Evolutionary conservation across 805 yeast genomes (phyloP).

Genomic region (Monosporozyma yasuniensis): DNA sequence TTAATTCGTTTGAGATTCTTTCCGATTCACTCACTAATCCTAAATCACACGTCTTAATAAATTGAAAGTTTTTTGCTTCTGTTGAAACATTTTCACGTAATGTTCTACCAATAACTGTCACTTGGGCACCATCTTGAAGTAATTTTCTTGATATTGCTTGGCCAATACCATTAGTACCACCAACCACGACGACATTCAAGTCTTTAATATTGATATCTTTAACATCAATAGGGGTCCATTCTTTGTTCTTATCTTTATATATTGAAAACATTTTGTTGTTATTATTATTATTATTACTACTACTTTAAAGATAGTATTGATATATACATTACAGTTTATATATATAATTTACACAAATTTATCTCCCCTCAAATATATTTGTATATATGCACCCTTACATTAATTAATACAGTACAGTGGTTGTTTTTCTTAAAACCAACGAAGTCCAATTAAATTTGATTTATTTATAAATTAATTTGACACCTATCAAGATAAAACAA

Average conservation of each 20-base stretch:
- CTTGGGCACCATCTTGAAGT: slow-evolving; percentile 25
- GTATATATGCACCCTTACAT: no score
- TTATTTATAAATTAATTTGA: no score
- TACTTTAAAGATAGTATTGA: no score
- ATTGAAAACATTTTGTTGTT: neutral
- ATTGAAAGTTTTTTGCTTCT: slow-evolving; percentile 20
- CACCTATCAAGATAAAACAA: neutral
- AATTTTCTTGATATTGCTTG: slow-evolving; percentile 26
- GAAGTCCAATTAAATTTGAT: no score
- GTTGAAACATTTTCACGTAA: slow-evolving; percentile 29
- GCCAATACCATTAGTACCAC: slow-evolving; percentile 37
- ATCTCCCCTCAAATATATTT: no score
- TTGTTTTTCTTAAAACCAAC: no score
- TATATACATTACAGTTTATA: no score
- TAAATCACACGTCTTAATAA: slow-evolving; percentile 29
- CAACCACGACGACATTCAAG: slow-evolving; percentile 26
- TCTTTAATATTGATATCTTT: slow-evolving; percentile 1
- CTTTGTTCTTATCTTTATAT: slow-evolving; percentile 3
- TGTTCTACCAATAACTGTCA: slow-evolving; percentile 32
- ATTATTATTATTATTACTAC: no score
- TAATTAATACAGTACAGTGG: no score
- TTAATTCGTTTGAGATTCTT: slow-evolving; percentile 19
- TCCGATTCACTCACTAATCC: slow-evolving; percentile 23
- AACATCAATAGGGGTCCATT: slow-evolving; percentile 2
- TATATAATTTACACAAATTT: no score